phyloP scores from a whole-genome alignment of 805 yeast species.

The Candida loeiensis region DNA sequence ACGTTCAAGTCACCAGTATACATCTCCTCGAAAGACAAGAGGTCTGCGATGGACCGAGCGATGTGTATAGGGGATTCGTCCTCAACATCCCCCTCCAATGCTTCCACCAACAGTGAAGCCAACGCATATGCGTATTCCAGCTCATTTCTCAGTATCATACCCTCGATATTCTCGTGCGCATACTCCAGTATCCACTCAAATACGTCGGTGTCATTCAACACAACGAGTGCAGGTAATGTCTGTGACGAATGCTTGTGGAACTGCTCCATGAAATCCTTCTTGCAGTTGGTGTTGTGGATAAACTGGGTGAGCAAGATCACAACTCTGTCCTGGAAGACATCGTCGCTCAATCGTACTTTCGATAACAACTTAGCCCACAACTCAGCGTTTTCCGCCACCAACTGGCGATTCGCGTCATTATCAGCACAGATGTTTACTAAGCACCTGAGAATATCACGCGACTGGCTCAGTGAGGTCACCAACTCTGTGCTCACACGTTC shows the following conservation, averaged over 20 bases:
- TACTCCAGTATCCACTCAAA: slow-evolving; percentile 7
- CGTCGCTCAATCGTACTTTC: slow-evolving; percentile 1
- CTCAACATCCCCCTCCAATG: slow-evolving; percentile 5
- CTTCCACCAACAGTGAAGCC: neutral
- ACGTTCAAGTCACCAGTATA: slow-evolving; percentile 1
- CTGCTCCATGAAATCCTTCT: slow-evolving; percentile 13
- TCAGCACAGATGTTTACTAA: slow-evolving; percentile 36
- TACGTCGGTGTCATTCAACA: slow-evolving; percentile 1
- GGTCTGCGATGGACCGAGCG: slow-evolving; percentile 2
- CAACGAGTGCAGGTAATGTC: neutral
- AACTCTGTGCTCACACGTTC: neutral
- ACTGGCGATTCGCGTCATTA: slow-evolving; percentile 22
- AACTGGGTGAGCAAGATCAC: slow-evolving; percentile 31
- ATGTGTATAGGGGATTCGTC: neutral
- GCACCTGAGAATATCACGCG: slow-evolving; percentile 24
- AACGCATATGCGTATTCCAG: neutral
- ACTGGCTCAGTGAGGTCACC: neutral
- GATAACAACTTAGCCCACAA: slow-evolving; percentile 19
- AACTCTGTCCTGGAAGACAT: slow-evolving; percentile 12
- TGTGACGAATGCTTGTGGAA: slow-evolving; percentile 11
- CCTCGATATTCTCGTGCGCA: slow-evolving; percentile 3
- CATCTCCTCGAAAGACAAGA: slow-evolving; percentile 7
- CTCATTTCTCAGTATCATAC: neutral
- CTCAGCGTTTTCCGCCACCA: slow-evolving; percentile 5
- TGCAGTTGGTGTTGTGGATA: slow-evolving; percentile 22